phyloP scores from a whole-genome alignment of 1,139 yeast genomes.

The Nakaseomyces glabratus region DNA sequence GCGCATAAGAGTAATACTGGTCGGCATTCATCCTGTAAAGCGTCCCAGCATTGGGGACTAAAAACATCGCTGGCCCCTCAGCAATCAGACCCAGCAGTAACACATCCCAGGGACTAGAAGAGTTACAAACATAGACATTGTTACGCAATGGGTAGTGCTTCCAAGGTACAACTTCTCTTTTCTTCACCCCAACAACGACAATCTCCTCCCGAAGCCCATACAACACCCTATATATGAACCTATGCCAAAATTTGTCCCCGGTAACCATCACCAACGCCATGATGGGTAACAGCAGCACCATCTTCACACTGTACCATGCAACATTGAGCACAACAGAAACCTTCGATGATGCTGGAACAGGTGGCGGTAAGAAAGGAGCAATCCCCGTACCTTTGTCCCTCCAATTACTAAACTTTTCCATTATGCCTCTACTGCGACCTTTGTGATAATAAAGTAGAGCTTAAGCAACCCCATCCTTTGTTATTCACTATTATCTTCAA shows the following conservation, averaged over 20 bases:
- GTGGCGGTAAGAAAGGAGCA: conserved; percentile 58
- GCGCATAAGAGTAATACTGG: conserved; percentile 34
- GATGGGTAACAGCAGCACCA: conserved; percentile 12
- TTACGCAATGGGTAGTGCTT: conserved; percentile 36
- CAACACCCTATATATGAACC: conserved; percentile 19
- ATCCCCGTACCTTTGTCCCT: conserved; percentile 80
- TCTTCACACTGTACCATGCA: conserved; percentile 20
- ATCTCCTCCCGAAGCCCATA: conserved; percentile 32
- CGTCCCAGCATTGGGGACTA: conserved; percentile 41
- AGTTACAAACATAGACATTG: conserved; percentile 45
- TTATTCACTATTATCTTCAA: no score
- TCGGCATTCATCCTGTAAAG: conserved; percentile 33
- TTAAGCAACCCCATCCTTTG: no score
- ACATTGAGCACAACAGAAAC: conserved; percentile 13
- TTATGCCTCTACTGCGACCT: no score
- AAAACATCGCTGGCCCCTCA: conserved; percentile 33
- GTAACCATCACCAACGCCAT: conserved; percentile 8
- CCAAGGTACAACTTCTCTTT: conserved; percentile 34
- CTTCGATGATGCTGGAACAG: conserved; percentile 16
- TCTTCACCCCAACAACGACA: conserved; percentile 45
- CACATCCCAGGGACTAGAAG: conserved; percentile 48
- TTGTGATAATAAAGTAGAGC: no score
- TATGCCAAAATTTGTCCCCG: conserved; percentile 11
- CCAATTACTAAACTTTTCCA: conserved; percentile 71
- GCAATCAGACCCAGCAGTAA: conserved; percentile 33